Base-by-base conservation (phyloP, 179 eudicot species). In the Carnegiea gigantea region DNA sequence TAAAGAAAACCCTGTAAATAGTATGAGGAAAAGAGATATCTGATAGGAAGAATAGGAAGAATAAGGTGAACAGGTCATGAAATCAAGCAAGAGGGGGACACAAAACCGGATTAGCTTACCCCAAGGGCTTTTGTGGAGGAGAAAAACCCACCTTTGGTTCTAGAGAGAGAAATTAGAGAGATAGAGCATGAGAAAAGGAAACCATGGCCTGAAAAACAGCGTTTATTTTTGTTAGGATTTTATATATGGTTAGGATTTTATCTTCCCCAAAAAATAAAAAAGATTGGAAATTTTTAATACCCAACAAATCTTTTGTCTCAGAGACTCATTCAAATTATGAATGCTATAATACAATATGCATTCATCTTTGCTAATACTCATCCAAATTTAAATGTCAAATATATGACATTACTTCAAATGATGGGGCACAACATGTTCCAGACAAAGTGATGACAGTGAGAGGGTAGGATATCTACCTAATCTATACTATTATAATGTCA, bases 51-150 rank as follows among this genome's bases (percentile, higher is more conserved):
- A 33, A 33, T 33, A 33, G 36, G 38, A 28, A 67, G 40, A 67
- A 28, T 4, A 67, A 67, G 72, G 1, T 67, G 72, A 67, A 67
- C 72, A 28, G 40, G 21, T 67, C 40, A 67, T 67, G 72, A 67
- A 67, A 67, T 67, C 40, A 67, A 67, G 5, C 38, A 14, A 67
- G 3, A 21, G 40, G 13, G 38, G 6, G 72, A 12, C 20, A 67
- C 26, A 67, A 67, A 40, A 48, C 77, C 79, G 33, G 20, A 80
- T 46, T 62, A 51, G 73, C 82, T 85, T 44, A 73, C 53, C 40
- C 44, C 70, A 70, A 54, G 46, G 81, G 70, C 59, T 70, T 76
- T 11, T 85, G 30, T 62, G 68, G 72, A 67, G 49, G 79, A 54
- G 71, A 83, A 73, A 77, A 60, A 77, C 53, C 68, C 68, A 59